These are phyloP conservation scores for Stereocaulon alpinum DNA, from an alignment of 495 filamentous ascomycete species.

Conservation along the genomic window DNA sequence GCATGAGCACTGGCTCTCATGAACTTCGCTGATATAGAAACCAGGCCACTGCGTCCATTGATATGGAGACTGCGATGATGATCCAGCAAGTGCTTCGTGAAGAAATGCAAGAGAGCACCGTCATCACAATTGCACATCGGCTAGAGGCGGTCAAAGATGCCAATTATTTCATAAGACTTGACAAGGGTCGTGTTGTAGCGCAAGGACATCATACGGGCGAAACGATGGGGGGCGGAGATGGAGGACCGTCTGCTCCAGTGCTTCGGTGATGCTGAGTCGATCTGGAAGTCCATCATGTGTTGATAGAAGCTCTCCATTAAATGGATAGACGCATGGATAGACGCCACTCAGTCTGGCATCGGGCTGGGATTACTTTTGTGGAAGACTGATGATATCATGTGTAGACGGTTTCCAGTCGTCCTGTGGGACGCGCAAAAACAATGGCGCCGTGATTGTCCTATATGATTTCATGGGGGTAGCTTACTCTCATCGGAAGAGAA, in stretches of 20 bases:
- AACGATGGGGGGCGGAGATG: not conserved
- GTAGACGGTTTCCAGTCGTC: too few relatives aligned
- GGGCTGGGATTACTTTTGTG: too few relatives aligned
- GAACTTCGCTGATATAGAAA: constrained; percentile 11
- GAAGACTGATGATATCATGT: too few relatives aligned
- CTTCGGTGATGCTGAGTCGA: too few relatives aligned
- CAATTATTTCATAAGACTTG: constrained; percentile 60
- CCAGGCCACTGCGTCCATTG: constrained; percentile 72
- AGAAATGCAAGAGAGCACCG: constrained; percentile 67
- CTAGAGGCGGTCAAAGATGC: constrained; percentile 70
- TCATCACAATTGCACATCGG: constrained; percentile 80
- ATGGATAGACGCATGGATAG: too few relatives aligned
- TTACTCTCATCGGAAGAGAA: too few relatives aligned
- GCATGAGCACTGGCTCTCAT: not conserved
- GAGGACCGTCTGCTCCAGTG: not conserved
- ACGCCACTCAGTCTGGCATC: too few relatives aligned
- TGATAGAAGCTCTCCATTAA: too few relatives aligned
- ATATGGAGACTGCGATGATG: constrained; percentile 62
- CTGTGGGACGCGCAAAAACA: too few relatives aligned
- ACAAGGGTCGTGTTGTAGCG: constrained; percentile 43
- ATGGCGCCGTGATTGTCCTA: too few relatives aligned
- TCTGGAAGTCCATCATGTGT: too few relatives aligned
- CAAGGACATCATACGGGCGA: not conserved
- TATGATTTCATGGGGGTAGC: too few relatives aligned
- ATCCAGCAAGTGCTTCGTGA: constrained; percentile 68